Percentiles rank a stretch among this genome's conserved stretches.
phyloP scores from a whole-genome alignment of 257 asterid genomes.

The Nemophila menziesii region DNA sequence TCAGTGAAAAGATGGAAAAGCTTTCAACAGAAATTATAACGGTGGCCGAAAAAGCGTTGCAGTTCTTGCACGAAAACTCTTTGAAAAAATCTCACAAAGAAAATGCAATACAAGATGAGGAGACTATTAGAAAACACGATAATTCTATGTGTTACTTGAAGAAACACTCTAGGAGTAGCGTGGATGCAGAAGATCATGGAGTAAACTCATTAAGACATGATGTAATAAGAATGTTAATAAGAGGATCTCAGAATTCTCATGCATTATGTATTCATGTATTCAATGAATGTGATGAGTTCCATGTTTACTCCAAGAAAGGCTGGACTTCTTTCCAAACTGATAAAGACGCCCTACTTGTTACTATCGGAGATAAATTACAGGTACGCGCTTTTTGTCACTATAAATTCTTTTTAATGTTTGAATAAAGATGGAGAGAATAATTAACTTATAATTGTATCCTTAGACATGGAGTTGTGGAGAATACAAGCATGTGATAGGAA shows the following conservation, averaged over 20 bases:
- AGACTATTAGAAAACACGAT: slow-evolving; percentile 17
- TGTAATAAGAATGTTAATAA: slow-evolving; percentile 62
- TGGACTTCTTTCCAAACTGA: slow-evolving; percentile 63
- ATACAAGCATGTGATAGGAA: slow-evolving; percentile 65
- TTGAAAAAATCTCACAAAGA: slow-evolving; percentile 4
- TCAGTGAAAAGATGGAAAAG: slow-evolving; percentile 55
- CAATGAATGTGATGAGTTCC: slow-evolving; percentile 61
- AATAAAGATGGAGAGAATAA: neutral
- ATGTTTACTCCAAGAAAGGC: slow-evolving; percentile 78
- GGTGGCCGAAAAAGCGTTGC: slow-evolving; percentile 27
- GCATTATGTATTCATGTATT: slow-evolving; percentile 52
- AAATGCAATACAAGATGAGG: slow-evolving; percentile 13
- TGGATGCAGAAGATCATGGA: slow-evolving; percentile 13
- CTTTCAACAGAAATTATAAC: slow-evolving; percentile 29
- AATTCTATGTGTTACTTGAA: slow-evolving; percentile 42
- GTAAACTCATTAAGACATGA: slow-evolving; percentile 47
- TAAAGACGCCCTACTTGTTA: slow-evolving; percentile 37
- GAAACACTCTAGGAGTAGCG: slow-evolving; percentile 31
- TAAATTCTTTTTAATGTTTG: neutral
- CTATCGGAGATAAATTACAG: slow-evolving; percentile 65
- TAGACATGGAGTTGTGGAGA: slow-evolving; percentile 56
- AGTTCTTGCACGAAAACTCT: slow-evolving; percentile 27
- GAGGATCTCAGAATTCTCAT: slow-evolving; percentile 65
- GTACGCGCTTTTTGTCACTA: slow-evolving; percentile 18
- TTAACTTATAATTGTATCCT: neutral